Conservation (phyloP, 2,329 filamentous ascomycete species). For the Cladosporium cucumerinum region DNA sequence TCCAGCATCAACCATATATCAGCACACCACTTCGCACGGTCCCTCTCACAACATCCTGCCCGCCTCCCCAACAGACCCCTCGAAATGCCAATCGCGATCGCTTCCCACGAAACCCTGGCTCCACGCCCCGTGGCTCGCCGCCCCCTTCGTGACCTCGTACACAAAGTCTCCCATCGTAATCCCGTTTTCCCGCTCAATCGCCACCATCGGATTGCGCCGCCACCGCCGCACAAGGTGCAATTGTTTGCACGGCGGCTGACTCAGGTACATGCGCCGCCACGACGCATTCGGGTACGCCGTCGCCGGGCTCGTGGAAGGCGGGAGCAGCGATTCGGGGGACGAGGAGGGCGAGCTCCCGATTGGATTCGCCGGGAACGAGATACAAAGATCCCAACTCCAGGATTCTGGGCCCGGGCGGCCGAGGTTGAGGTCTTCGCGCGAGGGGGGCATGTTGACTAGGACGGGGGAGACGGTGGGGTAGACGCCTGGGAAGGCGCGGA, state of each 20-base stretch:
- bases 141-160: conserved; percentile 24
- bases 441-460: conserved; percentile 25
- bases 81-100: conserved; percentile 38
- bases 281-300: conserved; percentile 30
- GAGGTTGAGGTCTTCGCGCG: conserved; percentile 13
- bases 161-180: conserved; percentile 35
- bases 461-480: conserved; percentile 36
- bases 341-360: background rate
- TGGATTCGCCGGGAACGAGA: conserved; percentile 27
- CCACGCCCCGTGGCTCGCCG: conserved; percentile 22
- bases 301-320: conserved; percentile 21
- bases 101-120: conserved; percentile 31
- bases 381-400: conserved; percentile 36
- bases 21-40: background rate
- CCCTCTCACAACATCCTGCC: background rate
- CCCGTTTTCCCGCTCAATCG: conserved; percentile 27
- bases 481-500: conserved; percentile 32
- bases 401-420: conserved; percentile 22
- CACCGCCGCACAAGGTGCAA: conserved; percentile 32
- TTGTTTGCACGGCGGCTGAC: conserved; percentile 33
- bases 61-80: conserved; percentile 24
- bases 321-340: conserved; percentile 10
- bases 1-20: background rate
- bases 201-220: conserved; percentile 28
- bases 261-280: conserved; percentile 37